These are phyloP conservation scores for Hemerocallis citrina DNA, from an alignment of 106 monocot genomes.

Conservation along the genomic window DNA sequence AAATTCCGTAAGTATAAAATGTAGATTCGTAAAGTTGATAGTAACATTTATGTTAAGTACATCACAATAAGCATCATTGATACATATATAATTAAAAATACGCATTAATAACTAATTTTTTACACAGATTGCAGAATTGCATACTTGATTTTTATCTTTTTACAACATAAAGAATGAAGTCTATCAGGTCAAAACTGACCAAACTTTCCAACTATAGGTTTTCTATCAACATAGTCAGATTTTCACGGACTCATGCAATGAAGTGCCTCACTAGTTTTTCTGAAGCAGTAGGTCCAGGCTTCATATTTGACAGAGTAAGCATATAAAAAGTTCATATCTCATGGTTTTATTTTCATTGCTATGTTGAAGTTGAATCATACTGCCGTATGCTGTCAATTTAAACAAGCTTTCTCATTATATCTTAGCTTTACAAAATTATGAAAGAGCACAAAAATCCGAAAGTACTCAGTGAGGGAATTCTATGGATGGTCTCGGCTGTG, in stretches of 20 bases:
- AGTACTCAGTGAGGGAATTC: slow-evolving; percentile 94
- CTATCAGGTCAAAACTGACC: too few species aligned
- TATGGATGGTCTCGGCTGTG: slow-evolving; percentile 96
- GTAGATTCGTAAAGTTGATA: too few species aligned
- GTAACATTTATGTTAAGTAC: too few species aligned
- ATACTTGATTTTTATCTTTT: too few species aligned
- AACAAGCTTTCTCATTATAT: not conserved
- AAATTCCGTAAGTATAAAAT: too few species aligned
- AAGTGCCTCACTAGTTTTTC: slow-evolving; percentile 93
- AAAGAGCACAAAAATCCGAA: slow-evolving; percentile 99
- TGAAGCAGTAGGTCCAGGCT: slow-evolving; percentile 96
- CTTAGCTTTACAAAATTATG: slow-evolving; percentile 96
- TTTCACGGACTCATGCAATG: slow-evolving; percentile 90
- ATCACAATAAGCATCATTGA: too few species aligned
- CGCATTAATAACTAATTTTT: too few species aligned
- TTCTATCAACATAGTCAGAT: too few species aligned
- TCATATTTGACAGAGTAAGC: slow-evolving; percentile 90
- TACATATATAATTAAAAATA: too few species aligned
- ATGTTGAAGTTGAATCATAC: not conserved
- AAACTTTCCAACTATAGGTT: too few species aligned
- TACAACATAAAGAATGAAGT: too few species aligned
- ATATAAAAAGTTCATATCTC: not conserved
- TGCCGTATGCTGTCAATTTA: slow-evolving; percentile 1
- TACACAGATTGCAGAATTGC: too few species aligned
- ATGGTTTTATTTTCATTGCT: not conserved